Evolutionary conservation across 352 stramenopile species (phyloP), one percentile per base, ranked within the genome.

Genomic region (Nothophytophthora sp.): DNA sequence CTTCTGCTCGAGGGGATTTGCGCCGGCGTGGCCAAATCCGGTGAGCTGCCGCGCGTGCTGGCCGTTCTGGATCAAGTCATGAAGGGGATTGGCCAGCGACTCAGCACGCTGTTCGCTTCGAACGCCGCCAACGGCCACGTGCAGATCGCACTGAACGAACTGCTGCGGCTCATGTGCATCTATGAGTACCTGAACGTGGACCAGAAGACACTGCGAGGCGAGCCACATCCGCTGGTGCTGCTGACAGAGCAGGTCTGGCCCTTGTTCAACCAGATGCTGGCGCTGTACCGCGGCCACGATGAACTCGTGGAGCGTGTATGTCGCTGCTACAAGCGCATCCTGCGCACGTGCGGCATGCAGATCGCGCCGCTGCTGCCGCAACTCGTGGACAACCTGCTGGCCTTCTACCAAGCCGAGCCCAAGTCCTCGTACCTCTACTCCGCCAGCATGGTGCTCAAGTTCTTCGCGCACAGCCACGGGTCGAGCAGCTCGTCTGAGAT

Each of bases 361-460:
- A 85, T 96, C 54, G 67, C 71, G 41, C 73, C 81, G 1, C 73
- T 93, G 46, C 27, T 96, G 24, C 83, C 83, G 2, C 73, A 81
- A 24, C 71, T 96, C 46, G 65, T 88, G 4, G 81, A 94, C 49
- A 90, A 93, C 32, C 45, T 96, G 11, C 20, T 96, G 32, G 62
- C 63, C 6, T 90, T 85, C 58, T 96, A 90, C 58, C 79, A 85
- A 30, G 46, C 54, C 11, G 73, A 88, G 30, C 86, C 86, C n/a
- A 91, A 93, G 59, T 91, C 77, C 11, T 93, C 83, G 47, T 96
- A 93, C 35, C 43, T 96, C 30, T 96, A 96, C 43, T 73, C 73
- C 3, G 76, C 70, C 4, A 93, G 81, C 58, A 92, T 94, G 81
- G 67, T 92, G 32, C 67, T 95, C 29, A 94, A 92, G 68, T 76